A percentile compares a stretch with the other conserved stretches of the same genome.
phyloP scores from a whole-genome alignment of 176 grass and related monocot species.

The Hsuehochloa calcarea region DNA sequence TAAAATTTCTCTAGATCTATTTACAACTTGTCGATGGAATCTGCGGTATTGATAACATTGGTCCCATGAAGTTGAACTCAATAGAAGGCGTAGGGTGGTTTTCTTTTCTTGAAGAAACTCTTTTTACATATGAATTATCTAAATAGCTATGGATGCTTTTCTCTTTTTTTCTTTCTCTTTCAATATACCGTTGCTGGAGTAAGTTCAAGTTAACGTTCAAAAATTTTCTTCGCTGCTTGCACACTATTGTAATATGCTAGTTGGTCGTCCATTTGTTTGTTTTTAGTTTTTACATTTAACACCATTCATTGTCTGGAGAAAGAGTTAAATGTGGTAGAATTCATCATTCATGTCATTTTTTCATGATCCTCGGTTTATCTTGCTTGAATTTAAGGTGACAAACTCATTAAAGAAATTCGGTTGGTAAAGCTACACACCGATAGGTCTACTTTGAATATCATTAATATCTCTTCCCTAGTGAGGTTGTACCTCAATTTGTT shows the following conservation, averaged over 20 bases:
- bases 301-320: not conserved
- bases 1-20: no score
- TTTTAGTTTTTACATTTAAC: not conserved
- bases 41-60: not conserved
- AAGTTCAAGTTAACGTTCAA: not conserved
- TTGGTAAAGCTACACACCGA: not conserved
- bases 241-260: not conserved
- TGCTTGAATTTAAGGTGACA: not conserved
- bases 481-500: slow-evolving; percentile 19
- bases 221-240: not conserved
- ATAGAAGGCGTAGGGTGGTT: not conserved
- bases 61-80: not conserved
- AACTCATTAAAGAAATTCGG: not conserved
- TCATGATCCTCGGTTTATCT: not conserved
- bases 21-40: not conserved
- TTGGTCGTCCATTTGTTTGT: not conserved
- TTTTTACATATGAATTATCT: not conserved
- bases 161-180: not conserved
- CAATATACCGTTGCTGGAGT: not conserved
- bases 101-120: not conserved
- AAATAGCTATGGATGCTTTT: not conserved
- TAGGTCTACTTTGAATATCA: not conserved
- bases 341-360: not conserved
- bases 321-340: not conserved
- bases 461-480: not conserved